Conservation (phyloP, 192 early-diverging fungal genomes). For the Chytriomyces sp. region DNA sequence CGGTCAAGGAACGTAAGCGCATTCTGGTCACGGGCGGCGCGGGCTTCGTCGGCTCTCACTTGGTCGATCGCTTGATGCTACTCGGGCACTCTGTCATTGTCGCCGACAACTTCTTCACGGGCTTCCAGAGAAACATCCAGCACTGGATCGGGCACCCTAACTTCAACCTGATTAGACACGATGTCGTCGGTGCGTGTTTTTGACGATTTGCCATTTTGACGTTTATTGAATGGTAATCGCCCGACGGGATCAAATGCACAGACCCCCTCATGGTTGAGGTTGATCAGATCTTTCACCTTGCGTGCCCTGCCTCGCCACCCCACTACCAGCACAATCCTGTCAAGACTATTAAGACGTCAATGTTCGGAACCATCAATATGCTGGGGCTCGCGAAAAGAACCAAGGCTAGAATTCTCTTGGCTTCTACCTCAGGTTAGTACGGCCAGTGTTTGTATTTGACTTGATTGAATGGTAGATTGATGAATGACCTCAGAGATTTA, state of each 20-base stretch:
- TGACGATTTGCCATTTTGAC: too few relatives aligned
- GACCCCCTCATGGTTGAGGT: constrained; percentile 84
- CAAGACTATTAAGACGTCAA: constrained; percentile 81
- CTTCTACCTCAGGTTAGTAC: constrained; percentile 73
- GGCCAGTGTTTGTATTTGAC: background rate
- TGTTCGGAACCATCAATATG: constrained; percentile 89
- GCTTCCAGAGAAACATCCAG: constrained; percentile 71
- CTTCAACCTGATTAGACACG: constrained; percentile 79
- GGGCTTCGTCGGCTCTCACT: constrained; percentile 85
- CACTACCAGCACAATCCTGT: constrained; percentile 88
- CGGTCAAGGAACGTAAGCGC: constrained; percentile 58
- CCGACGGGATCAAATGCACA: constrained; percentile 1
- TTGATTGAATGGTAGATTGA: background rate
- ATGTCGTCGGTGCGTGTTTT: constrained; percentile 72
- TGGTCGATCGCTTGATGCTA: constrained; percentile 78
- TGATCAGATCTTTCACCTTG: constrained; percentile 85
- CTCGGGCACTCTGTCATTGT: constrained; percentile 83
- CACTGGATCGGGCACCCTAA: constrained; percentile 85
- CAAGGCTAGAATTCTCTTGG: constrained; percentile 76
- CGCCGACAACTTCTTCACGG: constrained; percentile 83
- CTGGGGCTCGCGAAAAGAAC: constrained; percentile 78
- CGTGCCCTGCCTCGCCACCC: constrained; percentile 82
- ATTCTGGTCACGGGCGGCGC: constrained; percentile 85
- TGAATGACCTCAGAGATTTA: constrained; percentile 68
- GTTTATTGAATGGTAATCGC: background rate